Base-by-base conservation (phyloP, 371 early-diverging fungal genomes). In the Batrachochytrium dendrobatidis region DNA sequence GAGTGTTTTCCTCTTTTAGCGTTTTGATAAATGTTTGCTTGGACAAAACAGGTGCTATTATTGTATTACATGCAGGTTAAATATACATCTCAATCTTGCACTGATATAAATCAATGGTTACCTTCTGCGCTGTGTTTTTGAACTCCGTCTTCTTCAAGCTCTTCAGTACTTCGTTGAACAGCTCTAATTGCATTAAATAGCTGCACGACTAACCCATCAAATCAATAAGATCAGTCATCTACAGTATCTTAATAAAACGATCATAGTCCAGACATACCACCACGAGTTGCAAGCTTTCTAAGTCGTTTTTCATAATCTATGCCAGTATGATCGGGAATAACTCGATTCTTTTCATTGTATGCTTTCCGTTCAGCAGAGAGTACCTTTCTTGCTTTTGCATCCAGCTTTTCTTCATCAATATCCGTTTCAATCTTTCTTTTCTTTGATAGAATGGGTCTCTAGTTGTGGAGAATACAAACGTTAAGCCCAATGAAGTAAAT, bases 211-310 rank as follows among this genome's bases (percentile, higher is more conserved):
- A 61, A 1, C 6, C 24, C 5, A 44, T 1, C 8, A 24, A 6
- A 8, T 29, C 12, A 28, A 51, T 3, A n/a, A n/a, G n/a, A n/a
- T n/a, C 5, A 4, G 30, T 5, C 30, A 22, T 28, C 15, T 39
- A 39, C 3, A 45, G 46, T 12, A 3, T 45, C 46, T n/a, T 29
- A 8, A 6, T 6, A 48, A 7, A 22, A 7, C n/a, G 6, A 1
- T 15, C 64, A 25, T 12, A 18, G 28, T 33, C 30, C 34, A 39
- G 7, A n/a, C 18, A n/a, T 75, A 86, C 88, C 90, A 73, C 91
- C 91, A 53, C 85, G 73, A 10, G 91, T 91, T 3, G 89, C 88
- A 18, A 88, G 84, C 72, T 88, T 89, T 65, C 85, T 77, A 73
- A 91, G 59, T 68, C 76, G 76, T 73, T 87, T 88, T 64, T 91